Evolutionary conservation across 2,329 filamentous ascomycete species (phyloP).

Genomic region (Cordyceps militaris): DNA sequence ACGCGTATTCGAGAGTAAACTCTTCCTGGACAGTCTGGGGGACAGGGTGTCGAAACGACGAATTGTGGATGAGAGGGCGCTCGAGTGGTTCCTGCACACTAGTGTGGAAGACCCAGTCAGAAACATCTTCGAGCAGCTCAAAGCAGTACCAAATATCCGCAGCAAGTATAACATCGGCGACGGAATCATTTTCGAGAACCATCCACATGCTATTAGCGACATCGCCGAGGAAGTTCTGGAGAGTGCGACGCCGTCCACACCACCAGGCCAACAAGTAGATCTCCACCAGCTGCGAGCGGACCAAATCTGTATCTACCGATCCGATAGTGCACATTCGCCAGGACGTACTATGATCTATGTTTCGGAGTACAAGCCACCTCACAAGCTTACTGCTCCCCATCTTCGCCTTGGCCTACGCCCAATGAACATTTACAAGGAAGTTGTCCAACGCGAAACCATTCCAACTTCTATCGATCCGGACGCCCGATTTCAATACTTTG

Average conservation of each 20-base stretch:
- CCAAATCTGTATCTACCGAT: constrained; percentile 26
- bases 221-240: constrained; percentile 22
- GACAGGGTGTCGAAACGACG: constrained; percentile 15
- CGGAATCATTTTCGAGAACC: constrained; percentile 28
- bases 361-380: constrained; percentile 40
- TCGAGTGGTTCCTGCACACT: constrained; percentile 24
- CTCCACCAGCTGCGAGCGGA: constrained; percentile 24
- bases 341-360: constrained; percentile 24
- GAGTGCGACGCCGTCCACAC: constrained; percentile 15
- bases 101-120: constrained; percentile 26
- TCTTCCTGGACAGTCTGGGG: constrained; percentile 15
- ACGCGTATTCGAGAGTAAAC: not conserved
- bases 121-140: constrained; percentile 24
- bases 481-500: constrained; percentile 28
- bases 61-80: constrained; percentile 23
- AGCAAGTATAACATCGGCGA: constrained; percentile 21
- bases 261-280: constrained; percentile 16
- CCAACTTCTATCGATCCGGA: constrained; percentile 21
- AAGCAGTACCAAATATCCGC: constrained; percentile 15
- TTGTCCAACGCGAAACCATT: constrained; percentile 24
- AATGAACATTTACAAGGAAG: constrained; percentile 34
- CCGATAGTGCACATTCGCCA: constrained; percentile 7
- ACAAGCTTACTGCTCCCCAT: constrained; percentile 36
- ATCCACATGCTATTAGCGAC: constrained; percentile 22
- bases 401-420: constrained; percentile 34